Percentiles rank a stretch among this genome's conserved stretches.
These are phyloP conservation scores for Lepidium campestre DNA, from an alignment of 441 rosid genomes.

Conservation along the genomic window DNA sequence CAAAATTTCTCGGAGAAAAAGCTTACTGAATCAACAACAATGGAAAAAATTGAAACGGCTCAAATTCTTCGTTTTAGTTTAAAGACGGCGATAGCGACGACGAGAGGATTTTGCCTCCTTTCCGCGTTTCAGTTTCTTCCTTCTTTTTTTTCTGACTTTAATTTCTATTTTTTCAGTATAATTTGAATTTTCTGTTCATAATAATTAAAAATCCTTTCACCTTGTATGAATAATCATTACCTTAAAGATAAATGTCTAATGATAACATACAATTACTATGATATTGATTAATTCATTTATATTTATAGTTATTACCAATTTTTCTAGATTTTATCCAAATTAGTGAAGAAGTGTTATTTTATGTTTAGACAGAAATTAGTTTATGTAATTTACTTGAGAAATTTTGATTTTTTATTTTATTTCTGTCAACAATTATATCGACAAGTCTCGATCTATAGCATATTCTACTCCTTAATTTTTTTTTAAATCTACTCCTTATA, in stretches of 20 bases:
- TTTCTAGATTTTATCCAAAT: not conserved
- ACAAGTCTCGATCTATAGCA: no score
- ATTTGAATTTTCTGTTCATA: not conserved
- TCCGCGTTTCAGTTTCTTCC: constrained; percentile 24
- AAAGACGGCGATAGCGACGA: constrained; percentile 15
- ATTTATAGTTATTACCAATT: not conserved
- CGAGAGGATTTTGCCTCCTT: constrained; percentile 20
- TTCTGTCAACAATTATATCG: no score
- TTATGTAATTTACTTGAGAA: not conserved
- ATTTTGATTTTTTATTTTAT: not conserved
- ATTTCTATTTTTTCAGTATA: not conserved
- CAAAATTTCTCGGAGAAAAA: not conserved
- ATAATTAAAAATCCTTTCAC: not conserved
- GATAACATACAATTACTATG: not conserved
- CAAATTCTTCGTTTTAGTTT: not conserved
- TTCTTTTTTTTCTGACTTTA: not conserved
- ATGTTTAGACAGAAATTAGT: not conserved
- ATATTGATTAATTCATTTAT: not conserved
- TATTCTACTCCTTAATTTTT: no score
- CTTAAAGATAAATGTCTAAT: not conserved
- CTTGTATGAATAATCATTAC: constrained; percentile 3
- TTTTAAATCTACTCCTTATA: no score
- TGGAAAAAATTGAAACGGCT: not conserved
- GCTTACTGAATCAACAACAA: constrained; percentile 15
- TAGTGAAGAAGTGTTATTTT: not conserved